Conservation (phyloP, 257 asterid genomes). For the Scutellaria barbata region DNA sequence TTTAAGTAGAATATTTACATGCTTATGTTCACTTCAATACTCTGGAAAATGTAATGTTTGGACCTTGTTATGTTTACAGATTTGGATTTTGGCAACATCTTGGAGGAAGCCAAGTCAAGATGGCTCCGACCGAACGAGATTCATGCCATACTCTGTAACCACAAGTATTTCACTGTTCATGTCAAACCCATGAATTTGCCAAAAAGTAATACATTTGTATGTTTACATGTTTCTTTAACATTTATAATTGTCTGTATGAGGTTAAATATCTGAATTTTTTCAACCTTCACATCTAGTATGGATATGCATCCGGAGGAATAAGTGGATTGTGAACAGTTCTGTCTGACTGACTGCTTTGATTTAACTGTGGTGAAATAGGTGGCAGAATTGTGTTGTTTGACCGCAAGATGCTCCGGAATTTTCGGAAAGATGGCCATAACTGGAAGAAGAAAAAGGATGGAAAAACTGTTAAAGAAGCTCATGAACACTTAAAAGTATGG, state of each 20-base stretch:
- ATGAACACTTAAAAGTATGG: slow-evolving; percentile 91
- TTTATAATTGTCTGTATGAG: slow-evolving; percentile 21
- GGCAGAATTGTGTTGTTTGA: slow-evolving; percentile 89
- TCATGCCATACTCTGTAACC: slow-evolving; percentile 85
- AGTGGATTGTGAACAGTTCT: slow-evolving; percentile 19
- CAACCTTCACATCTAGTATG: background rate
- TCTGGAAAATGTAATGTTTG: slow-evolving; percentile 23
- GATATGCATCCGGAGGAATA: slow-evolving; percentile 17
- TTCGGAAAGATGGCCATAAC: slow-evolving; percentile 93
- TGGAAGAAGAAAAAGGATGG: slow-evolving; percentile 99
- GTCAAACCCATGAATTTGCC: slow-evolving; percentile 95
- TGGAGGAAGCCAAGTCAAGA: slow-evolving; percentile 83
- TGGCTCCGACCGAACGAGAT: slow-evolving; percentile 99
- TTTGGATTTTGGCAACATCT: slow-evolving; percentile 65
- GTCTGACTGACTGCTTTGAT: slow-evolving; percentile 34
- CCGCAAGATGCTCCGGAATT: slow-evolving; percentile 96
- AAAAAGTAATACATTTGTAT: slow-evolving; percentile 57
- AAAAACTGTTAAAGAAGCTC: slow-evolving; percentile 98
- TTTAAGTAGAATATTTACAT: background rate
- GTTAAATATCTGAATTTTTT: background rate
- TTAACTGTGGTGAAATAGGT: slow-evolving; percentile 53
- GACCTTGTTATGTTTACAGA: slow-evolving; percentile 55
- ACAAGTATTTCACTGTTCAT: slow-evolving; percentile 65
- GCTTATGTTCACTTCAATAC: slow-evolving; percentile 9
- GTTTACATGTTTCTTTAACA: slow-evolving; percentile 25